Base-by-base conservation (phyloP, 2,329 filamentous ascomycete genomes). In the Botrytis porri region DNA sequence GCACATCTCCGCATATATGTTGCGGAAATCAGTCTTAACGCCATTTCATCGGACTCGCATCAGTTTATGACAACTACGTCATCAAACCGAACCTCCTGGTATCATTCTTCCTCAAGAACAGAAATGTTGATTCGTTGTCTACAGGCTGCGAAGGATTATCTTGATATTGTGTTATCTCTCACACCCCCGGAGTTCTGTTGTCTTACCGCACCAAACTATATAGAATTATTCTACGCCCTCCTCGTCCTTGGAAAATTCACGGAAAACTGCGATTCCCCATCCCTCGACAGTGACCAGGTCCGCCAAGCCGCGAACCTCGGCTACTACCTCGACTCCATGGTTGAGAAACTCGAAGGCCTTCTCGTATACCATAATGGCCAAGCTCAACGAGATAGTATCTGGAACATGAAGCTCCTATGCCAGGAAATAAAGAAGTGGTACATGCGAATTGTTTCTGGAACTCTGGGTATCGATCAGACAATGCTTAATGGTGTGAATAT, bases 21-120 rank as follows among this genome's bases (percentile, higher is more conserved):
- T 25, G 75, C 77, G 59, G 77, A 77, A 61, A 76, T 81, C 35
- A 75, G 77, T 12, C 77, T 80, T 25, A 79, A 81, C 32, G 74
- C 74, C 20, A 54, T 35, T 9, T 43, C 70, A 51, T 71, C 75
- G 29, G 57, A 72, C 18, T 45, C 64, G 7, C n/a, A 41, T 10
- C 69, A 73, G 25, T 39, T 69, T 5, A 8, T 12, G 25, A 18
- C 69, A n/a, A 64, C 59, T 18, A n/a, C 54, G 6, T 37, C 60
- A 35, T 20, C 69, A 16, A 63, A 16, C 22, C 39, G 45, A 37
- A 69, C 45, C 4, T 75, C 75, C 25, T 79, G 77, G 76, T 77
- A 77, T 54, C 67, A 74, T 51, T 75, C 77, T n/a, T 20, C 70
- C 4, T 41, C 71, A 4, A 73, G 77, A 29, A 77, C 70, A 45